Evolutionary conservation across 352 stramenopile genomes (phyloP).

Genomic region (Elongisporangium undulatum): DNA sequence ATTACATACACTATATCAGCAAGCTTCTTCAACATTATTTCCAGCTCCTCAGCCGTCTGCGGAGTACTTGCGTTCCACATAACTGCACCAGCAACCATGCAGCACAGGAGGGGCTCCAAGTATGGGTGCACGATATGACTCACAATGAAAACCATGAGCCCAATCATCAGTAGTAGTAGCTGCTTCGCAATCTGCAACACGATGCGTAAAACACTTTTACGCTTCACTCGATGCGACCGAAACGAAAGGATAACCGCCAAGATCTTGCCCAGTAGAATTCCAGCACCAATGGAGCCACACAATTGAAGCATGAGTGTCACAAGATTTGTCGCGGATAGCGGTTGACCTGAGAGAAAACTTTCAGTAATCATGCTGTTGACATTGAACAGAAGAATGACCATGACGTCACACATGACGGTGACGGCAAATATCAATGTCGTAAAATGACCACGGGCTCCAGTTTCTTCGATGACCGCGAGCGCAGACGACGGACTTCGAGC

Average conservation of each 20-base stretch:
- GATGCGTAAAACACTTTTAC: constrained; percentile 38
- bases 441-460: constrained; percentile 56
- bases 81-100: constrained; percentile 58
- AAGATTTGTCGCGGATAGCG: constrained; percentile 41
- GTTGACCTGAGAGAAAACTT: constrained; percentile 28
- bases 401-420: constrained; percentile 66
- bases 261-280: constrained; percentile 44
- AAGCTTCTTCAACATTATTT: constrained; percentile 41
- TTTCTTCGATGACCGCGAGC: constrained; percentile 66
- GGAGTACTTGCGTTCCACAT: constrained; percentile 52
- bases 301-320: constrained; percentile 30
- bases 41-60: constrained; percentile 47
- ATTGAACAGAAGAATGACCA: constrained; percentile 73
- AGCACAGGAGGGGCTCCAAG: constrained; percentile 57
- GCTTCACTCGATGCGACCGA: constrained; percentile 41
- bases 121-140: constrained; percentile 61
- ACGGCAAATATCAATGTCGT: constrained; percentile 66
- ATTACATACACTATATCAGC: constrained; percentile 65
- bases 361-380: constrained; percentile 69
- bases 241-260: constrained; percentile 53
- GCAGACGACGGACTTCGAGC: constrained; percentile 60
- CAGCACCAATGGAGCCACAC: constrained; percentile 41
- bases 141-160: constrained; percentile 54
- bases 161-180: constrained; percentile 51
- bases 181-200: constrained; percentile 45